These are phyloP conservation scores for Thielaviopsis euricoi DNA, from an alignment of 2,329 filamentous ascomycete genomes.

Conservation along the genomic window DNA sequence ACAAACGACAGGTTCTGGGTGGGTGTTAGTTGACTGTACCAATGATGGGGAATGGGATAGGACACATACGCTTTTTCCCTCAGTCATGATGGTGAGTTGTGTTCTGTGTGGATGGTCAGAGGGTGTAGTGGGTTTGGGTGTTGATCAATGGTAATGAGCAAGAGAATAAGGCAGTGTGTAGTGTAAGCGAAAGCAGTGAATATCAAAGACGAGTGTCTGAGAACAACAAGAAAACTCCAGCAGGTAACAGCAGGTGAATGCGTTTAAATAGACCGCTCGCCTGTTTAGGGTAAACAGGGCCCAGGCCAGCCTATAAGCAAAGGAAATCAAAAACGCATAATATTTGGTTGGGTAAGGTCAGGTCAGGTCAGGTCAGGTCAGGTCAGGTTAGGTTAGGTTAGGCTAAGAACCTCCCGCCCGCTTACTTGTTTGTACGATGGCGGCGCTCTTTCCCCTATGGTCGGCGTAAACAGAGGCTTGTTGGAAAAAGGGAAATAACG, in stretches of 20 bases:
- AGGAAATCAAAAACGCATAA: no score
- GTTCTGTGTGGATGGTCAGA: no score
- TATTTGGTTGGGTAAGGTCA: no score
- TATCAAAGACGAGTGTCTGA: not conserved
- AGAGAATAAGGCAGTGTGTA: no score
- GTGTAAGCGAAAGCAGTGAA: not conserved
- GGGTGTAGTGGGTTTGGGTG: no score
- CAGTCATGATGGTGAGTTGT: not conserved
- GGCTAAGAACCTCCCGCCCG: not conserved
- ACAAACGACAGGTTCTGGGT: slow-evolving; percentile 66
- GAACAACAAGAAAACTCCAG: not conserved
- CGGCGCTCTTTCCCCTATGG: not conserved
- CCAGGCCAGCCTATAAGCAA: not conserved
- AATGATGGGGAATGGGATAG: not conserved
- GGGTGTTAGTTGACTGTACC: not conserved
- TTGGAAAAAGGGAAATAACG: no score
- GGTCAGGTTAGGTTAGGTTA: not conserved
- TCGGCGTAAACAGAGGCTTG: no score
- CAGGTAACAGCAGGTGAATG: not conserved
- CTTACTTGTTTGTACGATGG: not conserved
- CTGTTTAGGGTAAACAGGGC: not conserved
- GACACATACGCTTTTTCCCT: slow-evolving; percentile 12
- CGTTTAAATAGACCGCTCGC: not conserved
- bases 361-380: no score
- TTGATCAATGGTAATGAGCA: no score